phyloP scores from a whole-genome alignment of 768 basidiomycete species.

The Podaxis sp. region DNA sequence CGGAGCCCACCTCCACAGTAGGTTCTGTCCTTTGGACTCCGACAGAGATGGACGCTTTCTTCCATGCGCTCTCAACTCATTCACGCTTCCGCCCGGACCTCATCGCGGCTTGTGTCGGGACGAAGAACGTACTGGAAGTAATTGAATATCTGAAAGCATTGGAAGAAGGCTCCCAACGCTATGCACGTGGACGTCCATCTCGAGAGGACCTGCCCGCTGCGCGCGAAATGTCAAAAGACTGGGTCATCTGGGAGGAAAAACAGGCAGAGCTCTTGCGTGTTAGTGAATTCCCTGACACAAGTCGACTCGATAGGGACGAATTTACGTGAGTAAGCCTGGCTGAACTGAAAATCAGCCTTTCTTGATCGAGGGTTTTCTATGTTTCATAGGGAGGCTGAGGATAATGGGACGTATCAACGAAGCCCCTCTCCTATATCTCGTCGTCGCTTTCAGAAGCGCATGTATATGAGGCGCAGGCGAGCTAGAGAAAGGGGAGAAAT shows the following conservation, averaged over 20 bases:
- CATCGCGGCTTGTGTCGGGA: constrained; percentile 64
- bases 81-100: constrained; percentile 79
- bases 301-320: neutral
- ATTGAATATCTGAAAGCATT: constrained; percentile 63
- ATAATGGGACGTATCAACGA: neutral
- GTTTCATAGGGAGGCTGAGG: neutral
- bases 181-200: constrained; percentile 45
- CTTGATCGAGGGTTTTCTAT: neutral
- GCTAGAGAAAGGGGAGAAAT: constrained; percentile 9
- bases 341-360: neutral
- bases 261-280: constrained; percentile 30
- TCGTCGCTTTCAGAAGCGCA: constrained; percentile 15
- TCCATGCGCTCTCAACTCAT: constrained; percentile 64
- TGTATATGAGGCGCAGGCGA: constrained; percentile 14
- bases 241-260: constrained; percentile 48
- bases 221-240: constrained; percentile 52
- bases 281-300: constrained; percentile 21
- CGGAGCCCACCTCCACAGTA: neutral
- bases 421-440: constrained; percentile 1
- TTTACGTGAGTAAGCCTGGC: neutral
- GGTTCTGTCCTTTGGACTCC: constrained; percentile 55
- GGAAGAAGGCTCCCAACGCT: constrained; percentile 29
- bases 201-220: constrained; percentile 67
- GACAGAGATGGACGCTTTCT: constrained; percentile 67
- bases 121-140: constrained; percentile 68